Base-by-base conservation (phyloP, 2,329 filamentous ascomycete species). In the Xylariaceae sp. region DNA sequence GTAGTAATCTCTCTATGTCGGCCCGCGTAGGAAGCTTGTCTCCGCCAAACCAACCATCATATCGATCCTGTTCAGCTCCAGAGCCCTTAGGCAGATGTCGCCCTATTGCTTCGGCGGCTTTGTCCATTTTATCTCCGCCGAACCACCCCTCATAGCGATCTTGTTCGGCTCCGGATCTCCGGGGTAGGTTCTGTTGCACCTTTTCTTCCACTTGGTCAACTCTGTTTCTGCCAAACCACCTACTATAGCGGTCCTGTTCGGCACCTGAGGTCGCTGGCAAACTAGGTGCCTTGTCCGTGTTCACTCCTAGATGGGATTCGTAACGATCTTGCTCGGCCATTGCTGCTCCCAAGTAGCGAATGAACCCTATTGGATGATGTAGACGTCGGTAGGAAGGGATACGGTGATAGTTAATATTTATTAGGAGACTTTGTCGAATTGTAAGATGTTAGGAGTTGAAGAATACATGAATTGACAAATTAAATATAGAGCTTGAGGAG, bases 271-370 rank as follows among this genome's bases (percentile, higher is more conserved):
- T 48, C 20, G 32, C 5, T 7, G 32, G 32, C 9, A 37, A 16
- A 16, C 14, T 37, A 3, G 32, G 32, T 16, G 32, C 32, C 32
- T 37, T 37, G 32, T 37, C 32, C 32, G 57, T 29, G 2, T 59
- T 47, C 18, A 54, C 45, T 23, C 57, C 57, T 50, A 51, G 53
- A 44, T 61, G 59, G 50, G 56, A 54, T 44, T 43, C 50, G 52
- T 57, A 62, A 26, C 63, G 62, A 46, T 65, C 61, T 23, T 66
- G 64, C 48, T 66, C 65, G 46, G 65, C 61, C 66, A 68, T 68
- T 59, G 60, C 52, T 32, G 48, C 52, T 43, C 9, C 12, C 14
- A 4, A n/a, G 23, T 9, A 26, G 23, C 23, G 23, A 26, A 37
- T 10, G 32, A 37, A 37, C 32, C 12, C 32, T 7, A 37, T 37